Evolutionary conservation across 768 basidiomycete species (phyloP).

Genomic region (Tulasnella sp.): DNA sequence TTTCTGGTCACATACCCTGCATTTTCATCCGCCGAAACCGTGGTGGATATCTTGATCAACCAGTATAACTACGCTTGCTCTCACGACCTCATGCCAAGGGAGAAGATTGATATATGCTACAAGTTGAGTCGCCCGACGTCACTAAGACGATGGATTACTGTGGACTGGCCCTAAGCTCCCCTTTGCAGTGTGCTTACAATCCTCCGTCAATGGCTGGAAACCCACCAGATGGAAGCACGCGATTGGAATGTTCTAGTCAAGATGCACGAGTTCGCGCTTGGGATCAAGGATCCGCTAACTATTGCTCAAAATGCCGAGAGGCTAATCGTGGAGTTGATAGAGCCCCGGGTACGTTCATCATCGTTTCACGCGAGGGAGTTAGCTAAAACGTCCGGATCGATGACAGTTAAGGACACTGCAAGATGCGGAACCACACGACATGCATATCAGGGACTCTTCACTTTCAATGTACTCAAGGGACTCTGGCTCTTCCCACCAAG

Average conservation of each 20-base stretch:
- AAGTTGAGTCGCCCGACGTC: background rate
- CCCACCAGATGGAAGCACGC: background rate
- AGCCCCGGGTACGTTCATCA: background rate
- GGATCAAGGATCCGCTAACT: background rate
- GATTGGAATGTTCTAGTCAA: background rate
- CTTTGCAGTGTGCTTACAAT: background rate
- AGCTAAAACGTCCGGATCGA: background rate
- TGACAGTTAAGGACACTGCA: background rate
- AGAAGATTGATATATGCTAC: conserved; percentile 6
- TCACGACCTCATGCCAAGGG: background rate
- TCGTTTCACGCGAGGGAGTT: too few relatives aligned
- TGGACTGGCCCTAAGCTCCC: too few relatives aligned
- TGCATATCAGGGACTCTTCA: background rate
- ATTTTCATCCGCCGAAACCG: conserved; percentile 34
- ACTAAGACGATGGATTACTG: background rate
- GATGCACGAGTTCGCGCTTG: background rate
- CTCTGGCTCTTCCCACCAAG: background rate
- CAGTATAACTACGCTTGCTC: conserved; percentile 31
- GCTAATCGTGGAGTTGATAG: background rate
- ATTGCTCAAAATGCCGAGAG: background rate
- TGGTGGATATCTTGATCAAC: conserved; percentile 32
- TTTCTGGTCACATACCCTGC: conserved; percentile 36
- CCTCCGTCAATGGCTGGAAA: background rate
- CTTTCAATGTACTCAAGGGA: background rate
- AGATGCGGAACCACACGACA: background rate